Conservation (phyloP, 2,329 filamentous ascomycete genomes). For the Amesomyces nigricolor region DNA sequence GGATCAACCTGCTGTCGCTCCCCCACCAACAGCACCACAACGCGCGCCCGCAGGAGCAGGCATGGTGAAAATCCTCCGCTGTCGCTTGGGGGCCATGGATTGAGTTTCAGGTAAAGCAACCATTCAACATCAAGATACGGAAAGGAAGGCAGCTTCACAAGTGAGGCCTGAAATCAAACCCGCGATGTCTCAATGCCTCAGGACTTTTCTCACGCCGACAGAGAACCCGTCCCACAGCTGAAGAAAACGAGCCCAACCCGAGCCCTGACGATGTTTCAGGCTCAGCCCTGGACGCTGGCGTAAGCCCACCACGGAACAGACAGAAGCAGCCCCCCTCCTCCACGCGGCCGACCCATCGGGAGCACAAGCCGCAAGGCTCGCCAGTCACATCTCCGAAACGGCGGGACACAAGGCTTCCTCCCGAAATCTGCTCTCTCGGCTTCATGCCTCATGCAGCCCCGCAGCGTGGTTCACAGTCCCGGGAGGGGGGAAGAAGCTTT, state of each 20-base stretch:
- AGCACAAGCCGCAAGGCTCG: not conserved
- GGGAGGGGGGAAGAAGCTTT: not conserved
- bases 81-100: no score
- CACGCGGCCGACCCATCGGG: not conserved
- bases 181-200: no score
- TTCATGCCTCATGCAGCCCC: not conserved
- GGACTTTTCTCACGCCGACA: no score
- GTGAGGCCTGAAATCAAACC: no score
- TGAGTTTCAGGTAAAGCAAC: no score
- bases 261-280: not conserved
- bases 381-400: not conserved
- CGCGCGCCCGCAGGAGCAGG: no score
- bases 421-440: no score
- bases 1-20: not conserved
- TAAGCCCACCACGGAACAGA: slow-evolving; percentile 1
- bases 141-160: no score
- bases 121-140: no score
- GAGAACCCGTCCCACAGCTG: not conserved
- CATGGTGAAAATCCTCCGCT: no score
- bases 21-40: no score
- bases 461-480: not conserved
- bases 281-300: slow-evolving; percentile 6
- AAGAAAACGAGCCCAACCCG: not conserved
- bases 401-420: not conserved
- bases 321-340: not conserved